A percentile compares a stretch with the other conserved stretches of the same genome.
These are phyloP conservation scores for Ustilago loliicola DNA, from an alignment of 1,284 basidiomycete genomes.

Conservation along the genomic window DNA sequence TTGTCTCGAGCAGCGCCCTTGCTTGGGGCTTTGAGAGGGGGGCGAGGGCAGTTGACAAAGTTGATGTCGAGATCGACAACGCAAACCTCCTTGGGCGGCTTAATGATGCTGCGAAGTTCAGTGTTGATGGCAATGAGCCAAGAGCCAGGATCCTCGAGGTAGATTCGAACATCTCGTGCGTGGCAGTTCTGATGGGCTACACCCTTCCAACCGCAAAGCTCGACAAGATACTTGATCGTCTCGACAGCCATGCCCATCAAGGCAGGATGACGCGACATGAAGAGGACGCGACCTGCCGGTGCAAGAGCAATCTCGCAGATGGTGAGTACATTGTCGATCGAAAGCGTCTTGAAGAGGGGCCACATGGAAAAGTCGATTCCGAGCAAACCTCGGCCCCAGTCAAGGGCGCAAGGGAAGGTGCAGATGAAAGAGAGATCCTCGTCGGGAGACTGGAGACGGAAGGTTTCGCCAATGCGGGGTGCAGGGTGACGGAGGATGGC, in stretches of 20 bases:
- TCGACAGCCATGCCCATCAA: slow-evolving; percentile 90
- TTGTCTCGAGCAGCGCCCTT: slow-evolving; percentile 85
- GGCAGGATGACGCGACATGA: slow-evolving; percentile 88
- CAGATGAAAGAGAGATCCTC: slow-evolving; percentile 68
- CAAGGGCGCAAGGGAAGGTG: slow-evolving; percentile 71
- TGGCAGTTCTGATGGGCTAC: slow-evolving; percentile 76
- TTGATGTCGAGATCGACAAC: slow-evolving; percentile 94
- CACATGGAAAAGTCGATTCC: slow-evolving; percentile 85
- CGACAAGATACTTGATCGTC: slow-evolving; percentile 91
- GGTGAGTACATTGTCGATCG: slow-evolving; percentile 92
- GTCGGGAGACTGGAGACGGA: slow-evolving; percentile 56
- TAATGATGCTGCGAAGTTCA: slow-evolving; percentile 83
- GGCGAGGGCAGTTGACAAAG: slow-evolving; percentile 83
- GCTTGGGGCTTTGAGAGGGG: slow-evolving; percentile 84
- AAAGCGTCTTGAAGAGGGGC: slow-evolving; percentile 94
- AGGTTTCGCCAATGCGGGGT: slow-evolving; percentile 64
- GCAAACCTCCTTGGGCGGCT: slow-evolving; percentile 82
- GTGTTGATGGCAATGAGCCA: slow-evolving; percentile 93
- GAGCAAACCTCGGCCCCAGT: slow-evolving; percentile 72
- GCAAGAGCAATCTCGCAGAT: slow-evolving; percentile 94
- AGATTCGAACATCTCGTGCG: slow-evolving; percentile 88
- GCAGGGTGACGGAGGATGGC: slow-evolving; percentile 68
- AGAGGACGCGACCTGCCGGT: slow-evolving; percentile 90
- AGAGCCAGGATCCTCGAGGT: slow-evolving; percentile 78
- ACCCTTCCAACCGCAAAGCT: slow-evolving; percentile 93